Percentiles rank a stretch among this genome's conserved stretches.
Conservation (phyloP, 1,284 basidiomycete species). For the Cerioporus squamosus region DNA sequence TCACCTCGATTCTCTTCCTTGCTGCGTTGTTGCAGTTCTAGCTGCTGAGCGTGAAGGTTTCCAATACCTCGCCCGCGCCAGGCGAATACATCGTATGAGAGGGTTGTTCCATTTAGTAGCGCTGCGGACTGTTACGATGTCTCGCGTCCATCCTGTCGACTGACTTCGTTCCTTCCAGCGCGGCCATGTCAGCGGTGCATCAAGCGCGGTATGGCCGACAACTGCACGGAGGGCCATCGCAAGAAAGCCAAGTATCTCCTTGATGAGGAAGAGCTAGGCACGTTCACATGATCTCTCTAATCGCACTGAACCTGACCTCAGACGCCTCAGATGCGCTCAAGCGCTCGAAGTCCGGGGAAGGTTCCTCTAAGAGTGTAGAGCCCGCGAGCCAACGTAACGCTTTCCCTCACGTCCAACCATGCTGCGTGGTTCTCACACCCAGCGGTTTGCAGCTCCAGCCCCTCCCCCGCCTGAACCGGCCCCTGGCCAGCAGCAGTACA, state of each 20-base stretch:
- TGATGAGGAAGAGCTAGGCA: constrained; percentile 90
- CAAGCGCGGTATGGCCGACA: constrained; percentile 89
- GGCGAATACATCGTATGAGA: neutral
- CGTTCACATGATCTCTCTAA: constrained; percentile 37
- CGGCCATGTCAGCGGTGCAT: constrained; percentile 95
- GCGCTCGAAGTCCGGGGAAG: constrained; percentile 48
- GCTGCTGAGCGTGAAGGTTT: too few species aligned
- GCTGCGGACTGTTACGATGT: constrained; percentile 2
- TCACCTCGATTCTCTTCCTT: too few species aligned
- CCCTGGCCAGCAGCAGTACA: constrained; percentile 34
- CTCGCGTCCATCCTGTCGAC: constrained; percentile 1
- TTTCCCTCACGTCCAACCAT: constrained; percentile 10
- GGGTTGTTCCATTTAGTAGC: neutral
- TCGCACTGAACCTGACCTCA: constrained; percentile 32
- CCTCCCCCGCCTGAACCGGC: constrained; percentile 15
- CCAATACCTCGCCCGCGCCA: too few species aligned
- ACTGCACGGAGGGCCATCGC: constrained; percentile 92
- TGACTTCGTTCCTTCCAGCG: constrained; percentile 50
- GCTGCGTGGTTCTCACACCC: constrained; percentile 9
- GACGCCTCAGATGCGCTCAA: constrained; percentile 60
- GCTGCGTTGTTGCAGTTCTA: too few species aligned
- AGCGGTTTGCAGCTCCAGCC: constrained; percentile 8
- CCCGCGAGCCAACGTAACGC: constrained; percentile 38
- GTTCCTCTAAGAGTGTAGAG: constrained; percentile 30
- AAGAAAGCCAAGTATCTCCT: constrained; percentile 98